Percentiles rank a stretch among this genome's conserved stretches.
Conservation (phyloP, 2,329 filamentous ascomycete genomes). For the Sphaerostilbella broomeana region DNA sequence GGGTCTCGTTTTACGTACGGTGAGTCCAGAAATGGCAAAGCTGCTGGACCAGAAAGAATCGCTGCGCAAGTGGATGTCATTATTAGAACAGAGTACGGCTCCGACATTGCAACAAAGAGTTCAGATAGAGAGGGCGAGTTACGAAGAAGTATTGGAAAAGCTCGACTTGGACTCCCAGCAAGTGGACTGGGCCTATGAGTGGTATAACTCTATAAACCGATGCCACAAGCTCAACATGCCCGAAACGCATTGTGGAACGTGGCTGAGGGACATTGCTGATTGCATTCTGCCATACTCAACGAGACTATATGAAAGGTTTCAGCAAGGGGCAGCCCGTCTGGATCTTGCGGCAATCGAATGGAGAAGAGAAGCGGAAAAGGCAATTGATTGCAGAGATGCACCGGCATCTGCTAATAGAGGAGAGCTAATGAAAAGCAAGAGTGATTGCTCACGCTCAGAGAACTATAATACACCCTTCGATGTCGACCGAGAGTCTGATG, state of each 20-base stretch:
- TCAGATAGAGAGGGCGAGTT: slow-evolving; percentile 7
- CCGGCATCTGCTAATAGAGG: slow-evolving; percentile 2
- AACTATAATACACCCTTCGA: background rate
- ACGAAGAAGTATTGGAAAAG: slow-evolving; percentile 6
- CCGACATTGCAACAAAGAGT: slow-evolving; percentile 9
- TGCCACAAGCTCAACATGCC: slow-evolving; percentile 9
- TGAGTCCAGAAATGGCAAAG: slow-evolving; percentile 5
- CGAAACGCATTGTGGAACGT: slow-evolving; percentile 9
- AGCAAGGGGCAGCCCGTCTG: slow-evolving; percentile 8
- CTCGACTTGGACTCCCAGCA: slow-evolving; percentile 4
- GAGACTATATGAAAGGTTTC: slow-evolving; percentile 5
- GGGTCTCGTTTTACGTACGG: slow-evolving; percentile 5
- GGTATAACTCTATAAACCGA: slow-evolving; percentile 7
- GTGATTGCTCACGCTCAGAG: background rate
- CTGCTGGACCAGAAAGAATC: slow-evolving; percentile 5
- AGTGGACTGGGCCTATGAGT: slow-evolving; percentile 10
- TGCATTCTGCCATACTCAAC: slow-evolving; percentile 6
- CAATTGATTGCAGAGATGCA: too few species aligned
- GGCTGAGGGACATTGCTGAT: slow-evolving; percentile 9
- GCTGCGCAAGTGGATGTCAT: slow-evolving; percentile 5
- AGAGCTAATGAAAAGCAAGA: slow-evolving; percentile 1
- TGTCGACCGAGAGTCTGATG: background rate
- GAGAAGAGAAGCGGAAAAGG: slow-evolving; percentile 6
- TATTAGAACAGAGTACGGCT: slow-evolving; percentile 3
- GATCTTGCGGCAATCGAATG: slow-evolving; percentile 10